Evolutionary conservation across 441 rosid species (phyloP), one percentile per base, ranked within the genome.

Genomic region (Arabidopsis hybrid): DNA sequence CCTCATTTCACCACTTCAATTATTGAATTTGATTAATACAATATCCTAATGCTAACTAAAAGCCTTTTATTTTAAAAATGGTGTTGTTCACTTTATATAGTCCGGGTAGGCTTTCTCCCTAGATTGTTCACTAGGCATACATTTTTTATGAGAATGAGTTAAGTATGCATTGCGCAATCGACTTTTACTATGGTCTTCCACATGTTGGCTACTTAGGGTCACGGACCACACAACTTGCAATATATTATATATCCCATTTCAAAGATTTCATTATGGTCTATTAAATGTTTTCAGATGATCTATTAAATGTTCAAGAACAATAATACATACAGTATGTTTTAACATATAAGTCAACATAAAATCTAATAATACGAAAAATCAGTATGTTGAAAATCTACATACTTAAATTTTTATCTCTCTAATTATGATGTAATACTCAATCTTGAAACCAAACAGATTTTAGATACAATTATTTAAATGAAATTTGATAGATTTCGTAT

Each of bases 191-290:
- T 50, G 16, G 8, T 14, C n/a, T 58, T 35, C 62, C 43, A 58
- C 45, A 58, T 57, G 61, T 38, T 38, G 18, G 11, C 46, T 60
- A 60, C 16, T 38, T 38, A 60, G 16, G 17, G 36, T 61, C 12
- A 18, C 65, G 35, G 65, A 42, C 66, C 36, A 61, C 66, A 42
- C 51, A 61, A 61, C 35, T 12, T 7, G 49, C 65, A 40, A n/a
- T n/a, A n/a, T n/a, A n/a, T n/a, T n/a, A 13, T 35, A 36, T 16
- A 58, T 58, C 26, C 13, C 45, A 16, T 58, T 58, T 58, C 62
- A 58, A 35, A 58, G 34, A 39, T 40, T 58, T 42, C 35, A 35
- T 9, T 58, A 58, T 58, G 43, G 5, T 58, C 29, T 9, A 58
- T 53, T 58, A 16, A 35, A 35, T 58, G 43, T 58, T 58, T 58